Evolutionary conservation across 2,329 filamentous ascomycete species (phyloP), one percentile per base, ranked within the genome.

Genomic region (Beauveria scarabaeidicola): DNA sequence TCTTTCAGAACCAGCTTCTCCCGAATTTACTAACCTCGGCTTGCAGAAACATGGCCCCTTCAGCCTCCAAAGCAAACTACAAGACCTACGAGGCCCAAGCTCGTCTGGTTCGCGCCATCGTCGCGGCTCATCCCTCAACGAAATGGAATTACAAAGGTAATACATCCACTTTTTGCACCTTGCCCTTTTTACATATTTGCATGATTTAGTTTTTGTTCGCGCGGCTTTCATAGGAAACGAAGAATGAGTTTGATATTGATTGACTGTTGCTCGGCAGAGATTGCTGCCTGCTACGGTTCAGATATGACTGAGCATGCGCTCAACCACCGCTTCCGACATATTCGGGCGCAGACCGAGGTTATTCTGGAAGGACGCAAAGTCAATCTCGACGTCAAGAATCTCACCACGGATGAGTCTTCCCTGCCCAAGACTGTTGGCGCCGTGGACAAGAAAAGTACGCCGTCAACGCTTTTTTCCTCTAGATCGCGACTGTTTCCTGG

Each of bases 81-180:
- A 81, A 79, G 63, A 77, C 75, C 2, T 85, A 83, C 67, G 83
- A 87, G 69, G 76, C 80, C 0, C 81, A 83, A 64, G 78, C 79
- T 21, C 82, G 84, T 50, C 78, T 87, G 40, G 74, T 87, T 3
- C 79, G 82, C 1, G 84, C 84, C 5, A 79, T 87, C 25, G 72
- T 87, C 0, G 84, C 83, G 0, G 81, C 82, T 3, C 77, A 82
- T 58, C 79, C 79, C 0, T 73, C 74, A 0, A 66, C 81, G 0
- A 82, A 79, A 62, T 78, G 85, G 57, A 82, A 87, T 68, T 86
- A 81, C 69, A 81, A 80, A 66, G 82, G 84, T 87, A 78, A 74
- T 81, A 66, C 5, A 23, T 44, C 19, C 8, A 29, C 58, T 59
- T 47, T 40, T 32, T 59, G 62, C 61, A 48, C 19, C 52, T 36